Percentiles rank a stretch among this genome's conserved stretches.
These are phyloP conservation scores for Pythium inflatum DNA, from an alignment of 352 stramenopile genomes.

Conservation along the genomic window DNA sequence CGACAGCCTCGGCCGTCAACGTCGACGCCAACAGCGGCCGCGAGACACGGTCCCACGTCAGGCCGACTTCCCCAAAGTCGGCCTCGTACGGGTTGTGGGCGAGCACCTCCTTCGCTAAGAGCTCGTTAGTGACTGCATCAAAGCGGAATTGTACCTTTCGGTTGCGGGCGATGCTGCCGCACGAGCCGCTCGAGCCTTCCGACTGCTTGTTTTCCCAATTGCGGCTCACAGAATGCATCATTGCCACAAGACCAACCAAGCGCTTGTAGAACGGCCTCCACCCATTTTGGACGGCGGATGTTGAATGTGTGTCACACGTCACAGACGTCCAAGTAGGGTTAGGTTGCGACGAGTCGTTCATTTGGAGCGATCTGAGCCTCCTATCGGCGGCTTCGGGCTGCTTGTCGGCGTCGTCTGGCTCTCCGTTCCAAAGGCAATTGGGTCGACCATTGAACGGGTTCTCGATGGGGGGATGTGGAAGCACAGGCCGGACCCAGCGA, in stretches of 20 bases:
- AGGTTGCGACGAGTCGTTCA: slow-evolving; percentile 7
- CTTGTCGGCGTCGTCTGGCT: too few relatives aligned
- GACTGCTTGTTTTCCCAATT: too few relatives aligned
- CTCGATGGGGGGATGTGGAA: too few relatives aligned
- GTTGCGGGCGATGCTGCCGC: not conserved
- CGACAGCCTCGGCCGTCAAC: slow-evolving; percentile 10
- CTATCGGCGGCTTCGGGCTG: too few relatives aligned
- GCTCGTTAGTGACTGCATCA: not conserved
- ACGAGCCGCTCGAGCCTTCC: too few relatives aligned
- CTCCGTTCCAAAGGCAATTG: too few relatives aligned
- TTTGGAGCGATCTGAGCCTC: slow-evolving; percentile 13
- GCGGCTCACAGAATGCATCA: not conserved
- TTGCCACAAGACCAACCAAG: not conserved
- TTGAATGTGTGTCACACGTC: slow-evolving; percentile 11
- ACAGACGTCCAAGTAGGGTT: slow-evolving; percentile 3
- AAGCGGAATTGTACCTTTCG: slow-evolving; percentile 14
- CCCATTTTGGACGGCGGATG: not conserved
- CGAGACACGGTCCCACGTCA: not conserved
- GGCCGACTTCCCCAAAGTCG: not conserved
- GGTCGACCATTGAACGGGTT: too few relatives aligned
- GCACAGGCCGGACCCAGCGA: too few relatives aligned
- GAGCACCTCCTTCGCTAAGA: not conserved
- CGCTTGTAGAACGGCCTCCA: slow-evolving; percentile 5
- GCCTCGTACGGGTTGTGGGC: slow-evolving; percentile 14
- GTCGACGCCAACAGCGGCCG: not conserved